Evolutionary conservation across 441 rosid genomes (phyloP).

Genomic region (Populus hybrid): DNA sequence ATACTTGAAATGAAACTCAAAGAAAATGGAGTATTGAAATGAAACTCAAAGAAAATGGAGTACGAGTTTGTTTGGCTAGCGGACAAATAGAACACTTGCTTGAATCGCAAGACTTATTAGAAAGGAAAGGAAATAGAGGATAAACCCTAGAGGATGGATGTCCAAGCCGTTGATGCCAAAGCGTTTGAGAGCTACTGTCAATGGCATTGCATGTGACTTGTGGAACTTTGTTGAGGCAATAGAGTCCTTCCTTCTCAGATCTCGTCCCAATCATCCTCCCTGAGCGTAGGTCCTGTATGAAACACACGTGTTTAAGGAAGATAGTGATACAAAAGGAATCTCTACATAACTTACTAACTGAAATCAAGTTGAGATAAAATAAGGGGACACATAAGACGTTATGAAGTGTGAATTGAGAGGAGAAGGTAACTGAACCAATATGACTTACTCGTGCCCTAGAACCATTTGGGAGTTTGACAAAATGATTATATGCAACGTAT

Average conservation of each 20-base stretch:
- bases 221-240: neutral
- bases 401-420: neutral
- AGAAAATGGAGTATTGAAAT: no score
- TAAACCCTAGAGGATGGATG: neutral
- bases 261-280: neutral
- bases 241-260: neutral
- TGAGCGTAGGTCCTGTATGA: no score
- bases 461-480: no score
- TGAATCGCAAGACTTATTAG: no score
- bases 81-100: neutral
- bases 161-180: neutral
- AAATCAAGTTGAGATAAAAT: neutral
- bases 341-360: neutral
- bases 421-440: no score
- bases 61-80: neutral
- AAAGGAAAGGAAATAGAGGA: neutral
- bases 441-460: no score
- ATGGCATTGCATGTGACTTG: no score
- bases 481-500: no score
- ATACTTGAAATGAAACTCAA: neutral
- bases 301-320: no score
- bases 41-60: no score
- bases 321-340: no score
- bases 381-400: neutral
- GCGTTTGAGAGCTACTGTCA: neutral